Evolutionary conservation across 495 filamentous ascomycete genomes (phyloP), one percentile per base, ranked within the genome.

Genomic region (Astrocystis sublimbata): DNA sequence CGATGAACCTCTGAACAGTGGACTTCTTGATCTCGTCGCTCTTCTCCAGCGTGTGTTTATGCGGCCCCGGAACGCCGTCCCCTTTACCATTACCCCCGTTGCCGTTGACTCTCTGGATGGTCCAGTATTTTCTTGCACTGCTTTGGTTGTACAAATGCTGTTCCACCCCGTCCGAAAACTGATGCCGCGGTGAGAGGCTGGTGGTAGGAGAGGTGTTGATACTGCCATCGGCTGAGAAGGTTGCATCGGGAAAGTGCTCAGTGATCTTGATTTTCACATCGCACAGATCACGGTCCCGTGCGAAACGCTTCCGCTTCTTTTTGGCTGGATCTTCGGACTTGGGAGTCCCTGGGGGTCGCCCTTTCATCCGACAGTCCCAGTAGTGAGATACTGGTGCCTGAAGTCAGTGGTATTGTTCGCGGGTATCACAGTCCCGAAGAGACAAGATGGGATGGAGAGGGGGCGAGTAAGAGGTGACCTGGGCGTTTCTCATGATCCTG

Each of bases 261-360:
- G 90, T 92, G 58, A 96, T 92, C 75, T 94, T 96, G 71, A 96
- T 93, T 73, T 94, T 96, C 64, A 96, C 90, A 72, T 94, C 90
- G 74, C 92, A 96, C 23, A 93, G 81, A 71, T 94, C 88, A 1
- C 88, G 82, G 69, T 90, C 85, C 41, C 92, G 80, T 21, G 88
- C 88, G 13, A 83, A 86, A 23, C 92, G 88, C 73, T 93, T 94
- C 52, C 92, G 84, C 75, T 94, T 96, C 80, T 92, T 94, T 76
- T 92, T 93, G 66, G 88, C 90, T 0, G 92, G 92, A 66, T 96
- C 90, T 36, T 90, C 83, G 26, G 90, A 92, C 70, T 93, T 93
- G 47, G 89, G 88, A 28, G 90, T 94, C 21, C 92, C 92, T 0
- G 92, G 85, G 5, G 91, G 89, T 8, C 92, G 81, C 9, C 92